A percentile compares a stretch with the other conserved stretches of the same genome.
Conservation (phyloP, 805 yeast species). For the Metschnikowia corniflorae region DNA sequence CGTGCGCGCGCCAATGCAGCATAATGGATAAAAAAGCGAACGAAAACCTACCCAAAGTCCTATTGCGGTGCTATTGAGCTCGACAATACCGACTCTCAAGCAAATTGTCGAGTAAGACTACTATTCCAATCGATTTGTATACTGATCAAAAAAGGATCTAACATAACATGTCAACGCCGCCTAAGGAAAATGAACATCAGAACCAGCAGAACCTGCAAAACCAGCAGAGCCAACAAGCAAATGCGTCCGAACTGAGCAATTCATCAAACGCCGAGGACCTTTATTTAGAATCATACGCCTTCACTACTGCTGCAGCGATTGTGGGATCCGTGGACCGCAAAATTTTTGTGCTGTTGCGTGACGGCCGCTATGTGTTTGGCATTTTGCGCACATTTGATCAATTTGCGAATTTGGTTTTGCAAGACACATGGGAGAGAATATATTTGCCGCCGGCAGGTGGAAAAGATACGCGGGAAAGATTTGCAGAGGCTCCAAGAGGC, state of each 20-base stretch:
- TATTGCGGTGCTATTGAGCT: background rate
- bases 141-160: no score
- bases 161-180: conserved; percentile 2
- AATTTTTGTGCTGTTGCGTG: conserved; percentile 81
- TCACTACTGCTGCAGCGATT: conserved; percentile 87
- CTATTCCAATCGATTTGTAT: no score
- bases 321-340: conserved; percentile 81
- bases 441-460: conserved; percentile 47
- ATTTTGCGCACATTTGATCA: conserved; percentile 93
- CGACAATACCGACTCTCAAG: no score
- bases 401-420: conserved; percentile 87
- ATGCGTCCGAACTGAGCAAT: conserved; percentile 8
- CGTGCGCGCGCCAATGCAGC: conserved; percentile 7
- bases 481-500: conserved; percentile 76
- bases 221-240: conserved; percentile 1
- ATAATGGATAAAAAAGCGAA: conserved; percentile 5
- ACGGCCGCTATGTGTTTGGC: conserved; percentile 85
- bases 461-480: conserved; percentile 43
- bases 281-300: conserved; percentile 74
- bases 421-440: conserved; percentile 84
- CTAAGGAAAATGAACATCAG: conserved; percentile 3
- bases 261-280: conserved; percentile 48
- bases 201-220: conserved; percentile 1
- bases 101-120: no score
- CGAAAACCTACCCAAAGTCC: conserved; percentile 5